A percentile compares a stretch with the other conserved stretches of the same genome.
Evolutionary conservation across 768 basidiomycete genomes (phyloP).

Genomic region (Pisolithus orientalis): DNA sequence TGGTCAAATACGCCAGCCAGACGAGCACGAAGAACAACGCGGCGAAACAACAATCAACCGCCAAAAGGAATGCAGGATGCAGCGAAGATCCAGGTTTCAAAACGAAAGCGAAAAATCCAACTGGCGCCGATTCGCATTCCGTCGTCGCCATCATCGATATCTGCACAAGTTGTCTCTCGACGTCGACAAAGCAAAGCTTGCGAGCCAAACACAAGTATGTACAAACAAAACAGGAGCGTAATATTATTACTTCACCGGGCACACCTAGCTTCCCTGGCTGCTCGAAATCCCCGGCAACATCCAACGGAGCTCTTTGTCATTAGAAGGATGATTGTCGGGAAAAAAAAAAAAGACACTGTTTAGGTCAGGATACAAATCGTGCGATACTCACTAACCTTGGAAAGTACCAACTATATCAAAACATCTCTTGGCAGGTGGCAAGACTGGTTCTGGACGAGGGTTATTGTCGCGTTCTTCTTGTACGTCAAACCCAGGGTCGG

Average conservation of each 20-base stretch:
- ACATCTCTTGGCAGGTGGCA: conserved; percentile 42
- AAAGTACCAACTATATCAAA: conserved; percentile 48
- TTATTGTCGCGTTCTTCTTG: conserved; percentile 13
- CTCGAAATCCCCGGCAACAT: conserved; percentile 4
- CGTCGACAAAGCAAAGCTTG: neutral
- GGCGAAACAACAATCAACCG: conserved; percentile 56
- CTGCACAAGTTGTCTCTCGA: neutral
- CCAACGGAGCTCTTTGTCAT: conserved; percentile 2
- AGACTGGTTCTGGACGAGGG: conserved; percentile 29
- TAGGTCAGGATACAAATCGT: neutral
- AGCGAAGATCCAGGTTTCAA: conserved; percentile 72
- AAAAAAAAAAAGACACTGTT: neutral
- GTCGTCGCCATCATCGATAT: conserved; percentile 12
- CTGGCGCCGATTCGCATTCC: conserved; percentile 9
- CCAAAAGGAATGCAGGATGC: conserved; percentile 60
- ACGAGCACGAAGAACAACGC: conserved; percentile 54
- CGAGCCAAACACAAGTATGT: neutral
- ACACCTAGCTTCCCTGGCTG: no score
- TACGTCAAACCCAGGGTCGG: conserved; percentile 8
- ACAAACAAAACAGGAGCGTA: no score
- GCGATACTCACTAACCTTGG: conserved; percentile 32
- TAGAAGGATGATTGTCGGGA: neutral
- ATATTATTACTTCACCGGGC: no score
- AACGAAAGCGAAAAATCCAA: conserved; percentile 46
- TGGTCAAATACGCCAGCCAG: conserved; percentile 51